These are phyloP conservation scores for Arthroderma sp. DNA, from an alignment of 2,329 filamentous ascomycete species.

Conservation along the genomic window DNA sequence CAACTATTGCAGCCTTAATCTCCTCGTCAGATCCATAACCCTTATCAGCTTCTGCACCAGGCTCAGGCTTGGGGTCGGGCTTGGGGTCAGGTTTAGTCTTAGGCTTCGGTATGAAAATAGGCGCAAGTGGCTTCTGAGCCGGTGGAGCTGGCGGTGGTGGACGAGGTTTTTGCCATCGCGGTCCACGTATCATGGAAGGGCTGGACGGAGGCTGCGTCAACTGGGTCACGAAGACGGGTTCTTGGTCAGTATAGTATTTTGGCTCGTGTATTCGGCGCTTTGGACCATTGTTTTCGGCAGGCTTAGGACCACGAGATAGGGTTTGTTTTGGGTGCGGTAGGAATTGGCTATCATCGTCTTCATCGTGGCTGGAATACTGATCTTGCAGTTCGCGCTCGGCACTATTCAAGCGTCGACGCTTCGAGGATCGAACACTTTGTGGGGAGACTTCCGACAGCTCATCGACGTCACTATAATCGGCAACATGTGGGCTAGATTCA, in stretches of 20 bases:
- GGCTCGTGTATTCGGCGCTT: constrained; percentile 25
- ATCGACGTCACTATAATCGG: too few species aligned
- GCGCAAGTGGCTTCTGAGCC: neutral
- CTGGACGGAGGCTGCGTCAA: constrained; percentile 36
- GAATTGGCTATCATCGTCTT: neutral
- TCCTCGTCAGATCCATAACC: constrained; percentile 18
- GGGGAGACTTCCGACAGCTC: too few species aligned
- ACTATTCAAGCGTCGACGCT: too few species aligned
- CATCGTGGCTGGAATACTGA: neutral
- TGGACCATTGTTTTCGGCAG: neutral
- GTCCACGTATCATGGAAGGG: constrained; percentile 38
- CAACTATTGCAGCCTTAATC: constrained; percentile 25
- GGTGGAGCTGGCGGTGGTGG: constrained; percentile 6
- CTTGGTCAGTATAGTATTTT: constrained; percentile 25
- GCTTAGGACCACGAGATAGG: neutral
- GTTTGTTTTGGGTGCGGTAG: neutral
- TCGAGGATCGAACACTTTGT: too few species aligned
- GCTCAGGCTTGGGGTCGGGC: neutral
- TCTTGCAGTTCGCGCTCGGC: too few species aligned
- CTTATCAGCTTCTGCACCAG: neutral
- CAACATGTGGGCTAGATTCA: too few species aligned
- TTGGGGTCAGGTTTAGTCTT: neutral
- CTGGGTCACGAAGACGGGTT: constrained; percentile 36
- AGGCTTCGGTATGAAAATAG: neutral
- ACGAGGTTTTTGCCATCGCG: constrained; percentile 37